Evolutionary conservation across 2,329 filamentous ascomycete genomes (phyloP).

Genomic region (Arthroderma sp.): DNA sequence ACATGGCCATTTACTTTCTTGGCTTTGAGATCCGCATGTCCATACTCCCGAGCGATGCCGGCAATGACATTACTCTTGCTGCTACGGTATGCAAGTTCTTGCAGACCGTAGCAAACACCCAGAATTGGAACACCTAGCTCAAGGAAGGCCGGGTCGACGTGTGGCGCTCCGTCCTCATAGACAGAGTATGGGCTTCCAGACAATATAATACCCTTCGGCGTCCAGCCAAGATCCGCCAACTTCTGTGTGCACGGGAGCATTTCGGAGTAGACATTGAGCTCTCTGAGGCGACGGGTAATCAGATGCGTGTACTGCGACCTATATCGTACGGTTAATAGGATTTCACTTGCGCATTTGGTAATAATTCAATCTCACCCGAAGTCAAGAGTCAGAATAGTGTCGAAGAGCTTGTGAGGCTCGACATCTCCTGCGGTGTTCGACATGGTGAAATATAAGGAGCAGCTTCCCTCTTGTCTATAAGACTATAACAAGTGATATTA

Average conservation of each 20-base stretch:
- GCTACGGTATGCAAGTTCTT: conserved; percentile 63
- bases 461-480: too few species aligned
- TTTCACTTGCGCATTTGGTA: background rate
- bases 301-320: conserved; percentile 9
- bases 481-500: too few species aligned
- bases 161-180: conserved; percentile 63
- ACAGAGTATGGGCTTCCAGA: conserved; percentile 65
- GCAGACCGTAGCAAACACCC: conserved; percentile 48
- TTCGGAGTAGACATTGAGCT: conserved; percentile 72
- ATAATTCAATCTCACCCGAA: conserved; percentile 6
- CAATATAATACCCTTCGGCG: conserved; percentile 71
- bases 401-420: conserved; percentile 20
- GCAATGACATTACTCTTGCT: conserved; percentile 53
- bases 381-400: conserved; percentile 15
- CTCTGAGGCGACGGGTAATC: conserved; percentile 26
- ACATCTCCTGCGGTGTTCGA: conserved; percentile 11
- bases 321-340: background rate
- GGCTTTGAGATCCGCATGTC: conserved; percentile 54
- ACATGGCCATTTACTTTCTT: conserved; percentile 39
- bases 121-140: conserved; percentile 54
- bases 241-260: conserved; percentile 81
- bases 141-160: conserved; percentile 71
- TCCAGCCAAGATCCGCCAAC: conserved; percentile 60
- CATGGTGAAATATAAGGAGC: conserved; percentile 8
- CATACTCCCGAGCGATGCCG: conserved; percentile 57